Evolutionary conservation across 2,329 filamentous ascomycete species (phyloP).

Genomic region (Didymosphaeria variabile): DNA sequence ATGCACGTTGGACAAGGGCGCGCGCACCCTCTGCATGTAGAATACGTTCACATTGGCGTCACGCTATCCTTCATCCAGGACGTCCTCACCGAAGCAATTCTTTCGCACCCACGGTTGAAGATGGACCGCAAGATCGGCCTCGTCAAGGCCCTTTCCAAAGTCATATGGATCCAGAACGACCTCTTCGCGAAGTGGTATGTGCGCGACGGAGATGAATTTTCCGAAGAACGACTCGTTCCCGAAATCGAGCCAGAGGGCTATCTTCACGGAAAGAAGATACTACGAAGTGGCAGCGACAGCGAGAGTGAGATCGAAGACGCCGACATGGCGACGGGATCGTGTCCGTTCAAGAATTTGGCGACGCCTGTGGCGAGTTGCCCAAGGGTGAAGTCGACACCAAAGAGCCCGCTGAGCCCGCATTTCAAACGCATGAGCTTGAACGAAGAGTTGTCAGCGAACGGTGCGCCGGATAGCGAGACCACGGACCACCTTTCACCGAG

Average conservation of each 20-base stretch:
- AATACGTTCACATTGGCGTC: constrained; percentile 80
- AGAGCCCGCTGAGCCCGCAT: constrained; percentile 15
- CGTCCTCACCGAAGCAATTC: constrained; percentile 77
- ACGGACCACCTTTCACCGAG: constrained; percentile 24
- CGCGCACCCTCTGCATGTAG: constrained; percentile 76
- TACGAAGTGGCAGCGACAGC: constrained; percentile 40
- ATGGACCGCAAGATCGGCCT: constrained; percentile 75
- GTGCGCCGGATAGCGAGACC: constrained; percentile 13
- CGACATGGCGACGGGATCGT: constrained; percentile 31
- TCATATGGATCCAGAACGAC: constrained; percentile 90
- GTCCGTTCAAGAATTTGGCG: constrained; percentile 43
- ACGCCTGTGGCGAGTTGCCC: constrained; percentile 18
- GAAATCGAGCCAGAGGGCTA: constrained; percentile 49
- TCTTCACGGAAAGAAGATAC: constrained; percentile 46
- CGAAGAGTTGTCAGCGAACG: neutral
- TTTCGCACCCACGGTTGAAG: constrained; percentile 73
- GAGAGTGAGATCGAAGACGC: constrained; percentile 41
- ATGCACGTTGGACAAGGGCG: constrained; percentile 84
- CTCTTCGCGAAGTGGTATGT: constrained; percentile 86
- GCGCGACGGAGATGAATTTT: constrained; percentile 70
- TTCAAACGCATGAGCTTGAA: constrained; percentile 24
- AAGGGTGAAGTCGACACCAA: constrained; percentile 14
- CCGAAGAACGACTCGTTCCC: constrained; percentile 53
- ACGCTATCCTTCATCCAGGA: constrained; percentile 80
- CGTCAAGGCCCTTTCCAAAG: constrained; percentile 78